Percentiles rank a stretch among this genome's conserved stretches.
Evolutionary conservation across 2,329 filamentous ascomycete genomes (phyloP).

Genomic region (Penicillium olsonii): DNA sequence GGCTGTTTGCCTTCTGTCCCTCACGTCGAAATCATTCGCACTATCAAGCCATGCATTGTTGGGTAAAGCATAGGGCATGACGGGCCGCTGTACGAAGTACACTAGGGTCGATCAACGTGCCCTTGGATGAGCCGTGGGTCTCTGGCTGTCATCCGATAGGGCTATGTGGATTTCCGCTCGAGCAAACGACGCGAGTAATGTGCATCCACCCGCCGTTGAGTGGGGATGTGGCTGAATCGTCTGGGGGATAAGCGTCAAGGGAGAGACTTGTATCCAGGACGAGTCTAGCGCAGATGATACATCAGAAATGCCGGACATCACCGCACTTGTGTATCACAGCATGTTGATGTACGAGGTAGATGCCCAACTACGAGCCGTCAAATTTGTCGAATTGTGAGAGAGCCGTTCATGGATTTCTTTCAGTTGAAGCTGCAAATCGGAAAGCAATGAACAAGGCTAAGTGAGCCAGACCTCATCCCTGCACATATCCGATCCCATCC

Average conservation of each 20-base stretch:
- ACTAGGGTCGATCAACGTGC: constrained; percentile 8
- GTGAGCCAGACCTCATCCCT: not conserved
- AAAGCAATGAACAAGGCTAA: no score
- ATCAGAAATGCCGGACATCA: constrained; percentile 3
- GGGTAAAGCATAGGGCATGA: not conserved
- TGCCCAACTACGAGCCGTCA: not conserved
- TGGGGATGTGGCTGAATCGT: constrained; percentile 4
- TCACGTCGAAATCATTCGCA: constrained; percentile 2
- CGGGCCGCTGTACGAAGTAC: constrained; percentile 4
- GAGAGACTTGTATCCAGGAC: not conserved
- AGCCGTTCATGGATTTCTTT: no score
- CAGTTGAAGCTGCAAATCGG: no score
- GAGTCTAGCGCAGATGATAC: not conserved
- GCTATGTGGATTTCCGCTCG: not conserved
- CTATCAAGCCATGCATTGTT: not conserved
- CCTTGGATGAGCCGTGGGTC: not conserved
- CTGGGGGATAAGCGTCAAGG: constrained; percentile 9
- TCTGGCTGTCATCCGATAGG: constrained; percentile 3
- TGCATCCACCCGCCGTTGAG: constrained; percentile 5
- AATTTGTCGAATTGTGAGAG: not conserved
- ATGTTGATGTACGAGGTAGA: not conserved
- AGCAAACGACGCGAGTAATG: constrained; percentile 5
- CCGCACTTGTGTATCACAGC: not conserved
- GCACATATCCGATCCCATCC: not conserved
- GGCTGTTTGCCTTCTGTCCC: constrained; percentile 3